Percentiles rank a stretch among this genome's conserved stretches.
phyloP scores from a whole-genome alignment of 176 grass and related monocot genomes.

The Oryza brachyantha region DNA sequence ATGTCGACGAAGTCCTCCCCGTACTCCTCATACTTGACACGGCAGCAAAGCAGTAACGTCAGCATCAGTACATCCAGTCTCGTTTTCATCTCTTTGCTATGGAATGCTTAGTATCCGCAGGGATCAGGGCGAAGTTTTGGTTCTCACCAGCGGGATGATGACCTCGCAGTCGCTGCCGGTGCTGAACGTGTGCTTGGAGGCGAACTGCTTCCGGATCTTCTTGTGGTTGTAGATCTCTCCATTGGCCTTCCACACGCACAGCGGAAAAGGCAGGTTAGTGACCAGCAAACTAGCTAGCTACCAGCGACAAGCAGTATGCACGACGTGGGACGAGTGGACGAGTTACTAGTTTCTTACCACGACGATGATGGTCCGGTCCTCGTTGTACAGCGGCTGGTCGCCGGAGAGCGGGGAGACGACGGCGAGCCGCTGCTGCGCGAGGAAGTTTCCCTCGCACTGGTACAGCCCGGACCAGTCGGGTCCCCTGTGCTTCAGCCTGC shows the following conservation, averaged over 20 bases:
- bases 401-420: constrained; percentile 87
- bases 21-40: constrained; percentile 66
- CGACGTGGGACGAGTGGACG: not conserved
- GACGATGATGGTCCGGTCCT: constrained; percentile 72
- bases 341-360: constrained; percentile 53
- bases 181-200: constrained; percentile 58
- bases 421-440: constrained; percentile 85
- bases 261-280: not conserved
- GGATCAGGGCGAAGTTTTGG: not conserved
- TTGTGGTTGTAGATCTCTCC: constrained; percentile 98
- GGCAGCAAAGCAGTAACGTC: not conserved
- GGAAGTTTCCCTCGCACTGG: constrained; percentile 79
- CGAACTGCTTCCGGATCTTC: constrained; percentile 69
- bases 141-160: constrained; percentile 87
- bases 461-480: constrained; percentile 91
- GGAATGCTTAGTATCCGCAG: not conserved
- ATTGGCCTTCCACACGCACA: constrained; percentile 46
- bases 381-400: constrained; percentile 92
- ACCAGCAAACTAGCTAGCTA: not conserved
- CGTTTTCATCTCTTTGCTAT: not conserved
- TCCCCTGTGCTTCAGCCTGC: constrained; percentile 86
- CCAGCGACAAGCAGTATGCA: not conserved
- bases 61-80: not conserved
- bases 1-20: constrained; percentile 86
- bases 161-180: constrained; percentile 97